Percentiles rank a stretch among this genome's conserved stretches.
phyloP scores from a whole-genome alignment of 805 yeast species.

The Candida krabiensis region DNA sequence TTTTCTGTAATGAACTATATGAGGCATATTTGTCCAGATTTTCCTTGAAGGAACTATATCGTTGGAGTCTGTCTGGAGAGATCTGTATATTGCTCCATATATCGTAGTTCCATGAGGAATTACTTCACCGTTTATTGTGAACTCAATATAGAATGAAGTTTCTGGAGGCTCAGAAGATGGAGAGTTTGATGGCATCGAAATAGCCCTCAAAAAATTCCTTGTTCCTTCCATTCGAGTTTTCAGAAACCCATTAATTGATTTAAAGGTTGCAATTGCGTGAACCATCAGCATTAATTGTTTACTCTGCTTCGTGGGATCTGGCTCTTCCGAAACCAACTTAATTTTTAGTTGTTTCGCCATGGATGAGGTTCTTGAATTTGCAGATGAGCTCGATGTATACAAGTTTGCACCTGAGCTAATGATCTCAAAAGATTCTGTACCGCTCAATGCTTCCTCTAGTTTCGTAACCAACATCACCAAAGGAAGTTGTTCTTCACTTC shows the following conservation, averaged over 20 bases:
- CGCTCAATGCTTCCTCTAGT: constrained; percentile 70
- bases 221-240: constrained; percentile 40
- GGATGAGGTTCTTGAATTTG: constrained; percentile 46
- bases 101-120: constrained; percentile 69
- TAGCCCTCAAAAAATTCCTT: constrained; percentile 22
- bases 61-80: constrained; percentile 39
- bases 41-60: constrained; percentile 44
- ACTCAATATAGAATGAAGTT: constrained; percentile 47
- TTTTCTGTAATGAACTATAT: constrained; percentile 49
- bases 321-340: constrained; percentile 45
- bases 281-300: constrained; percentile 44
- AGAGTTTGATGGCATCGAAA: constrained; percentile 13
- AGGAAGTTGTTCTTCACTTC: constrained; percentile 32
- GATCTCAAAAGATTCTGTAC: constrained; percentile 74
- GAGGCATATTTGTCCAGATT: constrained; percentile 60
- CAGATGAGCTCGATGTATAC: constrained; percentile 11
- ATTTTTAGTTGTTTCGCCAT: constrained; percentile 73
- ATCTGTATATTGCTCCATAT: constrained; percentile 68
- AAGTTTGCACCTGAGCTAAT: constrained; percentile 42
- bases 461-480: constrained; percentile 50
- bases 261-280: constrained; percentile 62
- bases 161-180: constrained; percentile 16
- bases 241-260: constrained; percentile 49
- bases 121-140: constrained; percentile 53
- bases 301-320: constrained; percentile 26